Evolutionary conservation across 192 early-diverging fungal genomes (phyloP).

Genomic region (Podila horticola): DNA sequence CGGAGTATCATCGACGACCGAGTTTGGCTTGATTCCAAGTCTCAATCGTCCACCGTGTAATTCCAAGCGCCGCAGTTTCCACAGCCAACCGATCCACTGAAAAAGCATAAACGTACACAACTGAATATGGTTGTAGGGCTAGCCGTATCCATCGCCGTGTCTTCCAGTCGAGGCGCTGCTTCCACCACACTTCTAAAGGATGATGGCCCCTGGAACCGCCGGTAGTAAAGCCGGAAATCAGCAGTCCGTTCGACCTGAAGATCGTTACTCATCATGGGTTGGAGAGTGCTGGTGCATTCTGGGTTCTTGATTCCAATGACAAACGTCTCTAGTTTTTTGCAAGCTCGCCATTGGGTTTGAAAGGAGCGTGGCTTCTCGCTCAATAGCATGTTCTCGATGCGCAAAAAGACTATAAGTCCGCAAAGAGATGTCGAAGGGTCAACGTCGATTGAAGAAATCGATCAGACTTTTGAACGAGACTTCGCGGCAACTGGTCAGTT

Average conservation of each 20-base stretch:
- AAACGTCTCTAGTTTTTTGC: slow-evolving; percentile 21
- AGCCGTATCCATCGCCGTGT: neutral
- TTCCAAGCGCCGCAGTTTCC: slow-evolving; percentile 11
- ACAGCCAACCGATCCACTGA: slow-evolving; percentile 20
- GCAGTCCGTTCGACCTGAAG: slow-evolving; percentile 3
- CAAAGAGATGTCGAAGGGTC: slow-evolving; percentile 18
- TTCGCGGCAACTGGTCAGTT: slow-evolving; percentile 21
- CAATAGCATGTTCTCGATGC: slow-evolving; percentile 14
- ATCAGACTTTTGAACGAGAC: slow-evolving; percentile 10
- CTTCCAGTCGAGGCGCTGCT: neutral
- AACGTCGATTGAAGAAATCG: neutral
- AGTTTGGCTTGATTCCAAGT: slow-evolving; percentile 1
- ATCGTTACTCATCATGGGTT: neutral
- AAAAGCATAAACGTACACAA: slow-evolving; percentile 24
- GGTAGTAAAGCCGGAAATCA: slow-evolving; percentile 20
- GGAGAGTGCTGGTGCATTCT: neutral
- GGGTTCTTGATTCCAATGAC: slow-evolving; percentile 26
- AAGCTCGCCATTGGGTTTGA: slow-evolving; percentile 13
- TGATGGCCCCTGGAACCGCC: slow-evolving; percentile 8
- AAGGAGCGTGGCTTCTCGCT: neutral
- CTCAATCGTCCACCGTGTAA: slow-evolving; percentile 29
- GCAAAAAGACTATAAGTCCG: neutral
- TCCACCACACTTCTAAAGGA: neutral
- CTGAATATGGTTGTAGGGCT: slow-evolving; percentile 13
- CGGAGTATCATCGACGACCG: neutral